Percentiles rank a stretch among this genome's conserved stretches.
phyloP scores from a whole-genome alignment of 306 rosid genomes.

The Ormosia emarginata region DNA sequence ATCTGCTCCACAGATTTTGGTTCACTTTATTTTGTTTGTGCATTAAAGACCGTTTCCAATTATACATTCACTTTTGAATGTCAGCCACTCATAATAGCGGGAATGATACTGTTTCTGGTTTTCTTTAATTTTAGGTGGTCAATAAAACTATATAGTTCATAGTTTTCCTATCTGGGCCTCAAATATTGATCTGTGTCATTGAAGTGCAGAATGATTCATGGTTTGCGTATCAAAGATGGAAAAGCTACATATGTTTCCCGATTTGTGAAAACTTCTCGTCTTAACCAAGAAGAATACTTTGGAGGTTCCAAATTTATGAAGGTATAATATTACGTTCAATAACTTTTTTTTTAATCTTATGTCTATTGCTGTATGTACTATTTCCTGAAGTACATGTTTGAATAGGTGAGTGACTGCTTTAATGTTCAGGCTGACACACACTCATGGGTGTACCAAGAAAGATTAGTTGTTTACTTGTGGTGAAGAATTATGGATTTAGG shows the following conservation, averaged over 20 bases:
- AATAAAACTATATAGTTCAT: not conserved
- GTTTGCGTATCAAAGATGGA: constrained; percentile 92
- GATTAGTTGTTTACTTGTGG: not conserved
- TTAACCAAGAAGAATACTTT: constrained; percentile 88
- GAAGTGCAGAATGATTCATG: constrained; percentile 86
- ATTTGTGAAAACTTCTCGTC: constrained; percentile 73
- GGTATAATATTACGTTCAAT: constrained; percentile 33
- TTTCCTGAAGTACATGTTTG: not conserved
- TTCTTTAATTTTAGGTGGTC: not conserved
- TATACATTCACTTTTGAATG: not conserved
- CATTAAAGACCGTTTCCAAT: not conserved
- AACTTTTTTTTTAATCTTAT: not conserved
- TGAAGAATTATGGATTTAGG: no score
- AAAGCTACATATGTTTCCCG: constrained; percentile 89
- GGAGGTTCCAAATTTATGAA: constrained; percentile 87
- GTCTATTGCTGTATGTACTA: not conserved
- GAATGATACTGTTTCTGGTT: not conserved
- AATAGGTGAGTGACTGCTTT: not conserved
- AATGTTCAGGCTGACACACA: not conserved
- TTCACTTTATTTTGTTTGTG: not conserved
- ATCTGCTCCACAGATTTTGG: not conserved
- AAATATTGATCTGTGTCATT: constrained; percentile 8
- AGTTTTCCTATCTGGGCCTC: not conserved
- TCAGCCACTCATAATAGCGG: not conserved
- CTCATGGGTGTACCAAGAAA: not conserved